Evolutionary conservation across 495 filamentous ascomycete species (phyloP), one percentile per base, ranked within the genome.

Genomic region (Aspergillus heteromorphus): DNA sequence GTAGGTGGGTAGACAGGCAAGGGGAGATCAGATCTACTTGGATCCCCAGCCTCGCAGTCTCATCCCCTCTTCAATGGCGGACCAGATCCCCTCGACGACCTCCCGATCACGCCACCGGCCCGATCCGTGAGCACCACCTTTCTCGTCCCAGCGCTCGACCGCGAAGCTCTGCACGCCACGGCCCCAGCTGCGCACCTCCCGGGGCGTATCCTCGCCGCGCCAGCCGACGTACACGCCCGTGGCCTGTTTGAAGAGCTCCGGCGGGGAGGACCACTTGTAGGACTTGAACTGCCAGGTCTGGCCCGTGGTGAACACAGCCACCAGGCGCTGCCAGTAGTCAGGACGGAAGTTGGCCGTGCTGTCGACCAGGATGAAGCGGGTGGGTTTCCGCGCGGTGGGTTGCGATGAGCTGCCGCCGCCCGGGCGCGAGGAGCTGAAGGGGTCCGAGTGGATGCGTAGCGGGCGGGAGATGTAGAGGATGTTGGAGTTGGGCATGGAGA

Each of bases 221-320:
- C 89, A 97, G 2, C 93, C 93, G 21, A 97, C 84, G 65, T 92
- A 95, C 40, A 97, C 75, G 45, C 93, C 93, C 13, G 87, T 77
- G 17, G 88, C 86, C 58, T 96, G 87, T 56, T 83, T 80, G 73
- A 99, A 99, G 27, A 99, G 78, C 57, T 97, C 93, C 2, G 82
- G 73, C 4, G 95, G 89, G 21, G 89, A 83, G 54, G 87, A 85
- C 92, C 93, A 97, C 73, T 93, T 95, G 80, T 97, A 99, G 43
- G 84, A 87, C 73, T 96, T 95, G 74, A 97, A 99, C 70, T 99
- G 93, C 93, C 93, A 99, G 10, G 87, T 86, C 70, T 99, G 93
- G 19, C 93, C 93, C 8, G 93, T 99, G 0, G 93, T 99, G 72
- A 99, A 99, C 42, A 99, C 91, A 8, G 89, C 95, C 8, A 97